These are phyloP conservation scores for Teratosphaeria zuluensis DNA, from an alignment of 2,329 filamentous ascomycete species.

Conservation along the genomic window DNA sequence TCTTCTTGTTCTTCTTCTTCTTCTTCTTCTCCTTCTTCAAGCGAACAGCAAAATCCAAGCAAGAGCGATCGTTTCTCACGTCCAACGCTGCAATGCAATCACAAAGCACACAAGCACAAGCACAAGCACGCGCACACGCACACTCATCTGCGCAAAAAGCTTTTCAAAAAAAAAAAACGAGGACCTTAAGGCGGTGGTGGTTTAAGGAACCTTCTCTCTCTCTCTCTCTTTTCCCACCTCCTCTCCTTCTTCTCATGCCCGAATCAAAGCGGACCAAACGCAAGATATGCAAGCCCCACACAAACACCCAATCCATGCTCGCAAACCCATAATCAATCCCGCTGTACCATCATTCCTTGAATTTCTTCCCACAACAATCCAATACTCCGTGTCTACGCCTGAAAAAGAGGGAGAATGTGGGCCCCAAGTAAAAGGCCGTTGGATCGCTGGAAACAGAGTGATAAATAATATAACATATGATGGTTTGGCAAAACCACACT, in stretches of 20 bases:
- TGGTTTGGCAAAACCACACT: background rate
- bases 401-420: background rate
- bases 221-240: too few species aligned
- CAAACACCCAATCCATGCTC: background rate
- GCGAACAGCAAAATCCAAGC: background rate
- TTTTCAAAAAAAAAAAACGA: too few species aligned
- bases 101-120: background rate
- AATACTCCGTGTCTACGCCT: background rate
- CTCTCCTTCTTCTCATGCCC: too few species aligned
- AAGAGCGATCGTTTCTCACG: background rate
- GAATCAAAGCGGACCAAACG: too few species aligned
- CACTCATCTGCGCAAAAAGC: background rate
- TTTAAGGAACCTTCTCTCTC: too few species aligned
- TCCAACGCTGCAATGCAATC: background rate
- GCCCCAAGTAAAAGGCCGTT: background rate
- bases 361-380: background rate
- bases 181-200: too few species aligned
- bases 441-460: background rate
- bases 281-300: background rate
- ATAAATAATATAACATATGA: background rate
- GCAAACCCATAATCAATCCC: background rate
- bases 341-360: background rate
- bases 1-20: background rate
- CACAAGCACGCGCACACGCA: background rate
- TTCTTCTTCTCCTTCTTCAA: background rate